A percentile compares a stretch with the other conserved stretches of the same genome.
These are phyloP conservation scores for Quercus dentata DNA, from an alignment of 306 rosid genomes.

Conservation along the genomic window DNA sequence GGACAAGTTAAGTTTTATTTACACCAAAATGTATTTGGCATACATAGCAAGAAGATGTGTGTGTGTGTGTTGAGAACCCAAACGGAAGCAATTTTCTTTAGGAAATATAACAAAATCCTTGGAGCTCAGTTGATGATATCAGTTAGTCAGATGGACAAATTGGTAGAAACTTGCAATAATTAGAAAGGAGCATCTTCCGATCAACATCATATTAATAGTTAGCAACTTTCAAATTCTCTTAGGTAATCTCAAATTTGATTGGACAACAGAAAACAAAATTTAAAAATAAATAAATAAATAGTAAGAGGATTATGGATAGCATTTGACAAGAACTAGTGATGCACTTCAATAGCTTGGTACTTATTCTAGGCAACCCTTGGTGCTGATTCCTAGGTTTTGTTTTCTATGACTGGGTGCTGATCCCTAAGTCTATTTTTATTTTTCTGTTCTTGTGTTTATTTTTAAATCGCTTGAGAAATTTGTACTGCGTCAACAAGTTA, in stretches of 20 bases:
- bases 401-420: no score
- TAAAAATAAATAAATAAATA: no score
- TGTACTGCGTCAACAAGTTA: not conserved
- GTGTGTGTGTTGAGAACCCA: not conserved
- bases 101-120: conserved; percentile 7
- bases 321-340: no score
- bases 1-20: not conserved
- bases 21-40: not conserved
- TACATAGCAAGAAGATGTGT: not conserved
- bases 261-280: not conserved
- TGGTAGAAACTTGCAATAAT: not conserved
- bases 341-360: no score
- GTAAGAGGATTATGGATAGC: no score
- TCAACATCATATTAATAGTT: not conserved
- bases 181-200: not conserved
- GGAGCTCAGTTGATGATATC: conserved; percentile 1
- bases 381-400: no score
- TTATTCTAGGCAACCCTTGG: no score
- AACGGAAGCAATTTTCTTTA: not conserved
- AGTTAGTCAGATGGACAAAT: not conserved
- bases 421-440: no score
- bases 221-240: not conserved
- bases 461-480: no score
- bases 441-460: no score
- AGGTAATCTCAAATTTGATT: not conserved